phyloP scores from a whole-genome alignment of 1,284 basidiomycete genomes.

The Cutaneotrichosporon cutaneum region DNA sequence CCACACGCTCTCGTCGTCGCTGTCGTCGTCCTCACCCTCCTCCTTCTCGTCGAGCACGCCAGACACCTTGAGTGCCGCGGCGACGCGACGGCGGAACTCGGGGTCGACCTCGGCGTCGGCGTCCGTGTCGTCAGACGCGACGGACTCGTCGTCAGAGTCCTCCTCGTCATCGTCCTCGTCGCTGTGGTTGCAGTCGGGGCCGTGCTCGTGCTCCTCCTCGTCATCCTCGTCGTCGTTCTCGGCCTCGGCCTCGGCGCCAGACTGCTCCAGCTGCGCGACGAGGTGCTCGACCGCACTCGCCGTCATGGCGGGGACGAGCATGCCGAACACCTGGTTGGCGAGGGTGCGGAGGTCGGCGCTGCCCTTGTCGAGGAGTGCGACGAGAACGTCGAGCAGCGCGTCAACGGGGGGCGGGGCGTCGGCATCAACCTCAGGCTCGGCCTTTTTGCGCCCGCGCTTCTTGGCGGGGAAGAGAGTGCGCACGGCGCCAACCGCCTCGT shows the following conservation, averaged over 20 bases:
- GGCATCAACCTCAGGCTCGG: conserved; percentile 8
- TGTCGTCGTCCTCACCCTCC: conserved; percentile 29
- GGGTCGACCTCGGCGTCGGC: conserved; percentile 58
- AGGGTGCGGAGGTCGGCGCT: conserved; percentile 78
- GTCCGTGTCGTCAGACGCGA: conserved; percentile 48
- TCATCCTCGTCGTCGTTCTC: conserved; percentile 54
- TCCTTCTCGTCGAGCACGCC: conserved; percentile 60
- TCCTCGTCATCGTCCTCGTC: conserved; percentile 57
- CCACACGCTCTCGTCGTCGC: conserved; percentile 65
- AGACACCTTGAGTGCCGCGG: conserved; percentile 72
- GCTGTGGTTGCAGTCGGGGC: conserved; percentile 50
- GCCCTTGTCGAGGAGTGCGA: conserved; percentile 82
- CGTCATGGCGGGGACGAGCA: conserved; percentile 68
- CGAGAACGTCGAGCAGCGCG: conserved; percentile 79
- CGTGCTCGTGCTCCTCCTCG: conserved; percentile 35
- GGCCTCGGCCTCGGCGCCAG: conserved; percentile 48
- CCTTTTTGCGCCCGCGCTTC: conserved; percentile 15
- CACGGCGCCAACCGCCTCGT: conserved; percentile 44
- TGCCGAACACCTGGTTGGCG: conserved; percentile 76
- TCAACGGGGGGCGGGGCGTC: conserved; percentile 64
- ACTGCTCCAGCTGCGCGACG: conserved; percentile 74
- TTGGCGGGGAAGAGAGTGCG: conserved; percentile 16
- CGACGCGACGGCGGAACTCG: conserved; percentile 72
- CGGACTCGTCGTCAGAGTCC: conserved; percentile 36
- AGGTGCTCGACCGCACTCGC: conserved; percentile 78